Base-by-base conservation (phyloP, 2,329 filamentous ascomycete species). In the Neofusicoccum sp. region DNA sequence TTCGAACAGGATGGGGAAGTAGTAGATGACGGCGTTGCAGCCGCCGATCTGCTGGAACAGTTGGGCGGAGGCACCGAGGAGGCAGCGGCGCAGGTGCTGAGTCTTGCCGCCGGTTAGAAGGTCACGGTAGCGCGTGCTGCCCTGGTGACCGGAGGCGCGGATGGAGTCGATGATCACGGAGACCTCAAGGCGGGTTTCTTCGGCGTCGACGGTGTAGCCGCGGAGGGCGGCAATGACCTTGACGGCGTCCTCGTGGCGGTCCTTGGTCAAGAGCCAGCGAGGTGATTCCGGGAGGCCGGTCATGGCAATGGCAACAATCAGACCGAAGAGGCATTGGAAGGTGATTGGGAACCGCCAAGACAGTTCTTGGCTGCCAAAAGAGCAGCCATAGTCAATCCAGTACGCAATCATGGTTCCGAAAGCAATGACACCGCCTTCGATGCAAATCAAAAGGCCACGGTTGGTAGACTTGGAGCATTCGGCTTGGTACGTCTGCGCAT, bases 11-110 rank as follows among this genome's bases (percentile, higher is more conserved):
- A 77, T 67, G 0, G 76, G 76, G 49, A 77, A 73, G 62, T 74
- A 78, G 65, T 78, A 78, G 62, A 77, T 78, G 45, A 79, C 75
- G 1, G 75, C 75, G 33, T 77, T 77, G 51, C 82, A 85, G 0
- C 82, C 83, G 14, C 80, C 81, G 3, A 86, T 74, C 63, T 87
- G 85, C 68, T 86, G 84, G 77, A 86, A 83, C 30, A 86, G 74
- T 70, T 86, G 84, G 2, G 80, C 80, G 8, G 79, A 81, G 0
- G 82, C 78, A 2, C 85, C 86, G 3, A 89, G 79, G 57, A 87
- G 64, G 79, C 88, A 85, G 36, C 86, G 80, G 5, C 86, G 81
- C 74, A 87, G 82, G 67, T 88, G 85, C 72, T 89, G 86, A 0
- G 84, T 87, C 74, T 85, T 86, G 63, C 86, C 85, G 49, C 80